Conservation (phyloP, 129 eudicot genomes). For the Gnaphalium uliginosum region DNA sequence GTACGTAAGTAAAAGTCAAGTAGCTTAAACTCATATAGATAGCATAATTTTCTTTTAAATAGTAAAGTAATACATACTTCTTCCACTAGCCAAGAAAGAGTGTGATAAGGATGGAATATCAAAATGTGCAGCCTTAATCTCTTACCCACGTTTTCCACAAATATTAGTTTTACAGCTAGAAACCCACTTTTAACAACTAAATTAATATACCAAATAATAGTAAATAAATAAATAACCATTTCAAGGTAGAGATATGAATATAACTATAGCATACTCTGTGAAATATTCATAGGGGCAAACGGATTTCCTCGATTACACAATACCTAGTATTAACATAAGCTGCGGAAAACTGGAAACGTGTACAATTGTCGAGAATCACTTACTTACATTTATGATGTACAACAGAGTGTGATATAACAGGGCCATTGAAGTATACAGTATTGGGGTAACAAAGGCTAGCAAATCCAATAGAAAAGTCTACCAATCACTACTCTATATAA, state of each 20-base stretch:
- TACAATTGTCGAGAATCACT: not conserved
- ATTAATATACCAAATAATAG: not conserved
- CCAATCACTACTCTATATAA: slow-evolving; percentile 1
- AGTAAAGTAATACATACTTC: not conserved
- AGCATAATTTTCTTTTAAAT: not conserved
- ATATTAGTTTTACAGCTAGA: not conserved
- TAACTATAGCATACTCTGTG: not conserved
- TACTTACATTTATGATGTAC: not conserved
- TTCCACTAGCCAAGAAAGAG: not conserved
- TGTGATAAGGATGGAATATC: not conserved
- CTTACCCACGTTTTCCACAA: not conserved
- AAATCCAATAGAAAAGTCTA: slow-evolving; percentile 17
- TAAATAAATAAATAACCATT: not conserved
- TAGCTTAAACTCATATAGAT: slow-evolving; percentile 1
- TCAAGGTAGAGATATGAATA: not conserved
- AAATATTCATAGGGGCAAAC: not conserved
- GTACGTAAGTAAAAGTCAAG: not conserved
- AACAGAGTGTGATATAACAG: not conserved
- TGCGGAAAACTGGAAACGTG: not conserved
- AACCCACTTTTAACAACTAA: not conserved
- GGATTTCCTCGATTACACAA: not conserved
- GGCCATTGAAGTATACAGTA: not conserved
- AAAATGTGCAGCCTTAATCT: not conserved
- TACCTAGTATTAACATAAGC: not conserved
- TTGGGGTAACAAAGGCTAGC: slow-evolving; percentile 5